Conservation (phyloP, 331 rosid genomes). For the Spiraea crenata region DNA sequence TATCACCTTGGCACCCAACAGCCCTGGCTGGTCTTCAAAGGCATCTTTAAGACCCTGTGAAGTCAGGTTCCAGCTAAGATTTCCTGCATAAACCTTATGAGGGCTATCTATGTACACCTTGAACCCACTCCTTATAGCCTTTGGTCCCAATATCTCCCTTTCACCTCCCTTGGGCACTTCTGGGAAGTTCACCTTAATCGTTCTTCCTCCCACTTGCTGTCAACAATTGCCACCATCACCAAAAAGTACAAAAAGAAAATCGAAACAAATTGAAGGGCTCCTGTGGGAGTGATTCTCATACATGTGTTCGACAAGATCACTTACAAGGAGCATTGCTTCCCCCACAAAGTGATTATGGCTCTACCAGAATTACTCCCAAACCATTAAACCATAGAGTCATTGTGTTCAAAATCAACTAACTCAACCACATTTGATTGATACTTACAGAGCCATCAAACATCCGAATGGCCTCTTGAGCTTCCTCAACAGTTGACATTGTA, state of each 20-base stretch:
- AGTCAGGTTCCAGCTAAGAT: slow-evolving; percentile 81
- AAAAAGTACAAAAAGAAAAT: neutral
- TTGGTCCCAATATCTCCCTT: slow-evolving; percentile 69
- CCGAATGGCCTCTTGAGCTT: slow-evolving; percentile 81
- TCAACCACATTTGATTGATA: neutral
- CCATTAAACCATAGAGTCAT: neutral
- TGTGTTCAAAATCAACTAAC: neutral
- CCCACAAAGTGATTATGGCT: no score
- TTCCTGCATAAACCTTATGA: slow-evolving; percentile 86
- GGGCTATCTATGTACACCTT: slow-evolving; percentile 78
- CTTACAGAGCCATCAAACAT: slow-evolving; percentile 92
- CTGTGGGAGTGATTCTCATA: no score
- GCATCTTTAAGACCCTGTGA: slow-evolving; percentile 76
- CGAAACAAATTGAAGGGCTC: neutral
- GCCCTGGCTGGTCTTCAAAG: slow-evolving; percentile 74
- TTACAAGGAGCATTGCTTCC: no score
- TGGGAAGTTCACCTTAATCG: slow-evolving; percentile 77
- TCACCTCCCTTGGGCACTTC: slow-evolving; percentile 96
- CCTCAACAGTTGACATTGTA: slow-evolving; percentile 71
- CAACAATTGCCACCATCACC: slow-evolving; percentile 22
- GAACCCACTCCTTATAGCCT: slow-evolving; percentile 34
- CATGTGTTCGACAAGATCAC: no score
- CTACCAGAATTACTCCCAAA: no score
- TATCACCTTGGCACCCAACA: slow-evolving; percentile 80
- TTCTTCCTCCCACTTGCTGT: slow-evolving; percentile 88